Evolutionary conservation across 2,329 filamentous ascomycete species (phyloP).

Genomic region (Fusarium secorum): DNA sequence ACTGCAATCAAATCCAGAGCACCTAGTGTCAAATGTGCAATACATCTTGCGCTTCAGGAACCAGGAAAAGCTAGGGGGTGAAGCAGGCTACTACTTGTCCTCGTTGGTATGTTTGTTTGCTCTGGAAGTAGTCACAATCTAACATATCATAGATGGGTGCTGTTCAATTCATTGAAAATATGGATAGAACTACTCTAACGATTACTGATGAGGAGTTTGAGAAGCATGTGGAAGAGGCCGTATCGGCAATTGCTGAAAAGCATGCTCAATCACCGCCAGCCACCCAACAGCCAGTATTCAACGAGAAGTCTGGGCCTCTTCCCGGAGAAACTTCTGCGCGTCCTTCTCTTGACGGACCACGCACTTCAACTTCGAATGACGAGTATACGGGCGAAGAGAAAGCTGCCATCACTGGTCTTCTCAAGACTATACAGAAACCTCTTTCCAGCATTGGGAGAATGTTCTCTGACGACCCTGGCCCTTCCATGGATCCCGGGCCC

Average conservation of each 20-base stretch:
- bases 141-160: constrained; percentile 74
- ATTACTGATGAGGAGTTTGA: constrained; percentile 97
- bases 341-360: constrained; percentile 57
- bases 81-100: constrained; percentile 97
- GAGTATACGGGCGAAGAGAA: constrained; percentile 71
- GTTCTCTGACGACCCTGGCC: constrained; percentile 75
- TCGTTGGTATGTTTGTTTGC: constrained; percentile 71
- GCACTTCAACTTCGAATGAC: constrained; percentile 64
- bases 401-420: constrained; percentile 81
- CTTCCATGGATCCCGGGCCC: constrained; percentile 44
- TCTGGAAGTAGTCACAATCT: not conserved
- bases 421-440: constrained; percentile 90
- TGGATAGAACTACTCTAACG: constrained; percentile 92
- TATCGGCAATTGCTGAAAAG: constrained; percentile 93
- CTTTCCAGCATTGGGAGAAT: constrained; percentile 93
- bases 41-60: constrained; percentile 97
- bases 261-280: constrained; percentile 64
- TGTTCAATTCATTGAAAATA: constrained; percentile 94
- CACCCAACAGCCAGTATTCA: constrained; percentile 51
- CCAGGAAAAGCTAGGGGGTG: constrained; percentile 95
- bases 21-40: constrained; percentile 96
- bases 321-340: constrained; percentile 47
- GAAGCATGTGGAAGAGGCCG: constrained; percentile 92
- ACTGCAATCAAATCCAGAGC: constrained; percentile 90
- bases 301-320: constrained; percentile 52